Conservation (phyloP, 2,329 filamentous ascomycete genomes). For the Aspergillus sergii region DNA sequence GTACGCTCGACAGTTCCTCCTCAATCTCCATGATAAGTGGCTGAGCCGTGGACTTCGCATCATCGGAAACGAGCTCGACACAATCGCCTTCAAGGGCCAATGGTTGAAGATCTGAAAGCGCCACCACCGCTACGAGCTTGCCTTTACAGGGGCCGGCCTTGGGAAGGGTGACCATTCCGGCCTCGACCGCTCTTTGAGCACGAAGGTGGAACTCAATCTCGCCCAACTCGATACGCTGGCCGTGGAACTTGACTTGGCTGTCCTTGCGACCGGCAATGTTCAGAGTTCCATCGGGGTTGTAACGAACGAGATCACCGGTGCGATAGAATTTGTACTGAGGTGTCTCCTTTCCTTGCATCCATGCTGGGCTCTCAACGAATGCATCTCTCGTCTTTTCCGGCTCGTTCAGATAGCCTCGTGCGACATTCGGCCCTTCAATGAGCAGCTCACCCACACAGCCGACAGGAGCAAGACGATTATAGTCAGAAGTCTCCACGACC, state of each 20-base stretch:
- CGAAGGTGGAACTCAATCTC: slow-evolving; percentile 36
- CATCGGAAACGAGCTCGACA: background rate
- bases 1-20: background rate
- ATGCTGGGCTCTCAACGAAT: slow-evolving; percentile 27
- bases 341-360: slow-evolving; percentile 12
- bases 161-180: background rate
- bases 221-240: slow-evolving; percentile 65
- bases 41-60: background rate
- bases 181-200: background rate
- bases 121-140: slow-evolving; percentile 2
- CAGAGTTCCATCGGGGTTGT: slow-evolving; percentile 37
- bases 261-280: slow-evolving; percentile 61
- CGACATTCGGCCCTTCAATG: slow-evolving; percentile 37
- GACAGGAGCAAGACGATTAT: slow-evolving; percentile 34
- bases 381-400: slow-evolving; percentile 19
- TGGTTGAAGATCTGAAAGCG: slow-evolving; percentile 4
- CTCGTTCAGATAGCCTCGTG: slow-evolving; percentile 25
- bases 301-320: slow-evolving; percentile 36
- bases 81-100: slow-evolving; percentile 1
- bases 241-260: slow-evolving; percentile 65
- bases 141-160: background rate
- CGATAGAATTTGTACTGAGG: slow-evolving; percentile 20
- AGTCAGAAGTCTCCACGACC: slow-evolving; percentile 41
- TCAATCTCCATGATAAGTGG: background rate
- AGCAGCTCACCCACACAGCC: slow-evolving; percentile 45